Conservation (phyloP, 75 land plant species). For the Pinus albicaulis region DNA sequence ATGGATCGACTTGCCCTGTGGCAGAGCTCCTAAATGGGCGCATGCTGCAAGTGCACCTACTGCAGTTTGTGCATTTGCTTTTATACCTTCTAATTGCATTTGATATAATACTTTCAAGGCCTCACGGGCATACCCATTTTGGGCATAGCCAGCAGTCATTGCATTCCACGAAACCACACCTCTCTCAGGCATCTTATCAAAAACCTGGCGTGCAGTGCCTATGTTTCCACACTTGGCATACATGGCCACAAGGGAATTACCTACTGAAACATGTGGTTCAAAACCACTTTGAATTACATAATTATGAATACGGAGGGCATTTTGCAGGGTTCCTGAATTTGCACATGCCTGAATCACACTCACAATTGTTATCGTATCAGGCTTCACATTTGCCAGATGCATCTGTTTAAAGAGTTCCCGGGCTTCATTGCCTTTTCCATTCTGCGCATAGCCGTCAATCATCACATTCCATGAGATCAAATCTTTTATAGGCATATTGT, state of each 20-base stretch:
- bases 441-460: constrained; percentile 16
- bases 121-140: constrained; percentile 8
- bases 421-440: constrained; percentile 11
- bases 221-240: constrained; percentile 25
- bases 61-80: constrained; percentile 22
- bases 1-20: background rate
- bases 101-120: constrained; percentile 11
- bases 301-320: constrained; percentile 21
- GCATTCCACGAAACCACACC: constrained; percentile 22
- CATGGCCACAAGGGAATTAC: constrained; percentile 15
- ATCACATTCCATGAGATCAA: constrained; percentile 8
- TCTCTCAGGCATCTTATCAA: constrained; percentile 11
- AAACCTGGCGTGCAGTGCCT: constrained; percentile 12
- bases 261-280: constrained; percentile 1
- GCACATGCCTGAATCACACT: constrained; percentile 21
- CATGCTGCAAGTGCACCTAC: constrained; percentile 20
- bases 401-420: constrained; percentile 18
- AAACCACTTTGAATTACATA: constrained; percentile 19
- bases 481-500: constrained; percentile 2
- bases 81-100: constrained; percentile 14
- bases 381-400: constrained; percentile 9
- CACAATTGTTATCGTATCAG: constrained; percentile 17
- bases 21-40: constrained; percentile 10
- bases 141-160: constrained; percentile 15
- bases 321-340: background rate